Evolutionary conservation across 2,329 filamentous ascomycete genomes (phyloP).

Genomic region (Claviceps sp.): DNA sequence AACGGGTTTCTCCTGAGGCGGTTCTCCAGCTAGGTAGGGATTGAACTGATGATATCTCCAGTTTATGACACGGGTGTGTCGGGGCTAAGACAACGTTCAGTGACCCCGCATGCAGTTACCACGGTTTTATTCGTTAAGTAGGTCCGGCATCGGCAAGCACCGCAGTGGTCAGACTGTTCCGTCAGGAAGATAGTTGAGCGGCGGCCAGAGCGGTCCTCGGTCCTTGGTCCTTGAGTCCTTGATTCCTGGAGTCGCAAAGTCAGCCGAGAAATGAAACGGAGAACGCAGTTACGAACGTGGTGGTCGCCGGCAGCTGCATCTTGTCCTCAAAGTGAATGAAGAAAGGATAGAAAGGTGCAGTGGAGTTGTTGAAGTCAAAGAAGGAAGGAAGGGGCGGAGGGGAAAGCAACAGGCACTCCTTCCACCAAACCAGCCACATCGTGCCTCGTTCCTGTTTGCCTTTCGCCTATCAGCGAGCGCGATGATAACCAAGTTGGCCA

Average conservation of each 20-base stretch:
- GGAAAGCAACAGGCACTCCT: not conserved
- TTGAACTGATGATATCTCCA: no score
- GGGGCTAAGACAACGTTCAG: no score
- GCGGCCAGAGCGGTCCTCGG: no score
- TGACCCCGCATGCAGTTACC: no score
- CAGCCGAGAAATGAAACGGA: not conserved
- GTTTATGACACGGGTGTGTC: no score
- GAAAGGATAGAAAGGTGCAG: not conserved
- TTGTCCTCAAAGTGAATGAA: not conserved
- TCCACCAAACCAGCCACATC: not conserved
- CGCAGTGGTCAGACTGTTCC: no score
- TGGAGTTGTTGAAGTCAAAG: not conserved
- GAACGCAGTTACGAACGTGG: not conserved
- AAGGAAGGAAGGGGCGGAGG: not conserved
- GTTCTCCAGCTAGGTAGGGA: no score
- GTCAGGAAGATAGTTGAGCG: no score
- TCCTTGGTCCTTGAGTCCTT: not conserved
- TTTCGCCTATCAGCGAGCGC: not conserved
- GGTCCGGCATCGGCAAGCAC: no score
- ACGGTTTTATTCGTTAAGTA: no score
- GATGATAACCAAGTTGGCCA: no score
- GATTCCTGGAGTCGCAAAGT: not conserved
- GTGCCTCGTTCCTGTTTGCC: not conserved
- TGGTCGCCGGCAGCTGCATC: not conserved
- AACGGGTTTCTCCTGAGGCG: no score